Conservation (phyloP, 2,329 filamentous ascomycete genomes). For the Colletotrichum gloeosporioides region DNA sequence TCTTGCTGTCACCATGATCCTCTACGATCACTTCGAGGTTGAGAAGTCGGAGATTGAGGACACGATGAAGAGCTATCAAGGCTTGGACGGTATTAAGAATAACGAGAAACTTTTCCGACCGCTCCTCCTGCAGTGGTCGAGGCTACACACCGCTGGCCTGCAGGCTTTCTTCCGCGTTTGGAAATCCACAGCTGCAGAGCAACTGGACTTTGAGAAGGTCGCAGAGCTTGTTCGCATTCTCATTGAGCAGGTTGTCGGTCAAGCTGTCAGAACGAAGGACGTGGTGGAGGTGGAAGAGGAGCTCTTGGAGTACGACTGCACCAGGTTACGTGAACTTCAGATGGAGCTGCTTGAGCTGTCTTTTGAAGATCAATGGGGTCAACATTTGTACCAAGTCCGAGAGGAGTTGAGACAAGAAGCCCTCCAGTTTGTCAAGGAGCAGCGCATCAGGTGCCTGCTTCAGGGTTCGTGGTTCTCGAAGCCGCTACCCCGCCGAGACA, state of each 20-base stretch:
- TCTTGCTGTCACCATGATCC: conserved; percentile 81
- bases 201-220: conserved; percentile 92
- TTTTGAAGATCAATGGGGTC: conserved; percentile 94
- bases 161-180: conserved; percentile 90
- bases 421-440: conserved; percentile 95
- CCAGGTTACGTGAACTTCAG: conserved; percentile 80
- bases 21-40: conserved; percentile 96
- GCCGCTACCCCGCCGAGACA: conserved; percentile 45
- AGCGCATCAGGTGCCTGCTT: conserved; percentile 87
- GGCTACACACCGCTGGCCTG: conserved; percentile 83
- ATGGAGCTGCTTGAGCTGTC: conserved; percentile 92
- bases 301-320: conserved; percentile 81
- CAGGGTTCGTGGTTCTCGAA: conserved; percentile 86
- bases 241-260: conserved; percentile 86
- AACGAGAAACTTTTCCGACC: conserved; percentile 89
- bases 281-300: conserved; percentile 90
- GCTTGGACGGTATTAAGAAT: conserved; percentile 75
- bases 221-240: conserved; percentile 90
- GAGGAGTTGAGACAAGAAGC: conserved; percentile 92
- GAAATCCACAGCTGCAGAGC: conserved; percentile 85
- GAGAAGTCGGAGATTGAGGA: conserved; percentile 84
- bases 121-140: conserved; percentile 89
- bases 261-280: conserved; percentile 81
- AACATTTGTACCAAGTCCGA: conserved; percentile 86
- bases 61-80: conserved; percentile 73